These are phyloP conservation scores for Gaertneriomyces semiglobifer DNA, from an alignment of 192 early-diverging fungal species.

Conservation along the genomic window DNA sequence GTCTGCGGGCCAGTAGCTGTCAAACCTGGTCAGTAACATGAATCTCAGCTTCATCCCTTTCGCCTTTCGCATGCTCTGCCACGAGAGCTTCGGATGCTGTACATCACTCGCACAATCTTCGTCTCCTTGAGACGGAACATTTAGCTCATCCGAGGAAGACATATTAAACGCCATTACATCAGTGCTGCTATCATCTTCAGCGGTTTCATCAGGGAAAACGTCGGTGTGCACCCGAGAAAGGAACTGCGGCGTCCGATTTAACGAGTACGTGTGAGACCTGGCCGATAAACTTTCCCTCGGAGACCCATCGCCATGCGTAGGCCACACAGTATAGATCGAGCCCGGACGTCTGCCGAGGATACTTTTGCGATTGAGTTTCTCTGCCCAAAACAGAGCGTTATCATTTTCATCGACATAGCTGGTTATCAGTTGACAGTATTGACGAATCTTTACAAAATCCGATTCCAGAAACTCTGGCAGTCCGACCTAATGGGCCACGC, in stretches of 20 bases:
- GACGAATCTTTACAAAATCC: neutral
- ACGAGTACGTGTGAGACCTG: no score
- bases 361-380: neutral
- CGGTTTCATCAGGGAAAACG: neutral
- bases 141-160: neutral
- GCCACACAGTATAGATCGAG: conserved; percentile 4
- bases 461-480: neutral
- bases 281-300: neutral
- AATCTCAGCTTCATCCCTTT: neutral
- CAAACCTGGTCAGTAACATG: neutral
- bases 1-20: conserved; percentile 1
- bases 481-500: neutral
- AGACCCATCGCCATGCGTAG: neutral
- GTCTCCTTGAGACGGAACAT: no score
- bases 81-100: neutral
- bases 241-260: neutral
- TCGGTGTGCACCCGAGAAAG: no score
- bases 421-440: conserved; percentile 5
- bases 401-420: conserved; percentile 10
- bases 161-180: neutral
- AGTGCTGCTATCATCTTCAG: neutral
- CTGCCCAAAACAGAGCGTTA: conserved; percentile 7
- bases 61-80: conserved; percentile 1
- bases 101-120: neutral
- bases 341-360: conserved; percentile 5